phyloP scores from a whole-genome alignment of 768 basidiomycete species.

The Lactarius akahatsu region DNA sequence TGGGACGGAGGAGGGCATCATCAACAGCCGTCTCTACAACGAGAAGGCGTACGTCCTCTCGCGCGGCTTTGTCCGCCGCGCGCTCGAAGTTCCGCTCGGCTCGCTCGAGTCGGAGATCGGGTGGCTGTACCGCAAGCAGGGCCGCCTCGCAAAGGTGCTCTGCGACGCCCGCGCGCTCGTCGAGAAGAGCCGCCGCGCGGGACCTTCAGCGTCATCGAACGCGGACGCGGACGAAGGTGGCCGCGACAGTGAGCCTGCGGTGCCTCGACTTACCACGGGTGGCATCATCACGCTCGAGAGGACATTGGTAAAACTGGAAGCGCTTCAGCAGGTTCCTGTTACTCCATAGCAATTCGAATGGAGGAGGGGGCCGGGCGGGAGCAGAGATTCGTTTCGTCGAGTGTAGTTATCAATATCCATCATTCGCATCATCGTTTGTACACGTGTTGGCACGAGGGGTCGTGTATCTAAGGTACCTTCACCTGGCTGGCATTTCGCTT shows the following conservation, averaged over 20 bases:
- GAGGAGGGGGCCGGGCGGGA: neutral
- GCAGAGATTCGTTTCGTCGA: neutral
- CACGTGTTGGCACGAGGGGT: slow-evolving; percentile 2
- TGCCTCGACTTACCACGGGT: slow-evolving; percentile 76
- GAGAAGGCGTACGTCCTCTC: slow-evolving; percentile 93
- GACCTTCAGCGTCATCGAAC: slow-evolving; percentile 26
- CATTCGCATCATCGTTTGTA: slow-evolving; percentile 4
- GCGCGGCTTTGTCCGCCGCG: slow-evolving; percentile 85
- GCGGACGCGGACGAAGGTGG: slow-evolving; percentile 30
- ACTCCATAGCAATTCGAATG: slow-evolving; percentile 11
- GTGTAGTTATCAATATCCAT: slow-evolving; percentile 20
- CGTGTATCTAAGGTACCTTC: slow-evolving; percentile 2
- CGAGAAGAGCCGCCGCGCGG: slow-evolving; percentile 59
- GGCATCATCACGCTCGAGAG: slow-evolving; percentile 77
- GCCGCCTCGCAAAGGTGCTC: slow-evolving; percentile 68
- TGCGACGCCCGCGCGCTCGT: slow-evolving; percentile 60
- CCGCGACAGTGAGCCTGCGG: slow-evolving; percentile 47
- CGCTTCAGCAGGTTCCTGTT: slow-evolving; percentile 33
- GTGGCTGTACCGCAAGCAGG: slow-evolving; percentile 66
- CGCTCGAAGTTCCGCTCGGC: slow-evolving; percentile 74
- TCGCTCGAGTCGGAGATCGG: slow-evolving; percentile 70
- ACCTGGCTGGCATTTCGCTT: slow-evolving; percentile 13
- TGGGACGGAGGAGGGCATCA: slow-evolving; percentile 84
- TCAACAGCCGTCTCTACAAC: slow-evolving; percentile 89
- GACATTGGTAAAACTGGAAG: slow-evolving; percentile 66